Evolutionary conservation across 1,284 basidiomycete genomes (phyloP), one percentile per base, ranked within the genome.

Genomic region (Ustilago crameri): DNA sequence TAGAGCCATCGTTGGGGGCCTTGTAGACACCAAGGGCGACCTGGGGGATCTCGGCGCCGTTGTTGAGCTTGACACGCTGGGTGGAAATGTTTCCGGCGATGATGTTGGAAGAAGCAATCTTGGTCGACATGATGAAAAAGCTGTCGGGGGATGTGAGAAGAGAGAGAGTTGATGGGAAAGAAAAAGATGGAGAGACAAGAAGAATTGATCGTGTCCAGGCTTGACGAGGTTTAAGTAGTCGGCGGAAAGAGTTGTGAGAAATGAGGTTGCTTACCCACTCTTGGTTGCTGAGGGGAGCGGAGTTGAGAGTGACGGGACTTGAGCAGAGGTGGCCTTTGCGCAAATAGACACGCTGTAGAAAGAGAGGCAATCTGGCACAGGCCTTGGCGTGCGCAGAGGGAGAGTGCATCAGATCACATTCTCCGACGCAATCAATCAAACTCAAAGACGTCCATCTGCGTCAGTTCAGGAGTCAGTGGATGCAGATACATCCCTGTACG

Each of bases 21-120:
- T 81, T 82, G 78, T 82, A 81, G 43, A 82, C 80, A 64, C 79
- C 79, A 30, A 81, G 76, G 27, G 79, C 79, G 55, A 81, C 76
- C 73, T 81, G 78, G 37, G 79, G 77, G 49, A 79, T 80, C 60
- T 77, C 76, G 17, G 62, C 52, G 48, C 79, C 79, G 52, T 72
- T 70, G 76, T 76, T 80, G 48, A 81, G 74, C 71, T 80, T 79
- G 63, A 81, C 65, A 48, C 70, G 76, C 67, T 79, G 76, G 63
- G 77, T 79, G 47, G 76, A 77, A 48, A 81, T 67, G 67, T 77
- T 75, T 26, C 75, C 75, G 50, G 60, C 37, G 26, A 43, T 56
- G 50, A 77, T 52, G 47, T 66, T 66, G 54, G 51, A 42, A 47
- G 75, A 72, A 62, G 62, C 51, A 12, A 65, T 56, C 60, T 63